Evolutionary conservation across 2,329 filamentous ascomycete species (phyloP).

Genomic region (Macrophomina pseudophaseolina): DNA sequence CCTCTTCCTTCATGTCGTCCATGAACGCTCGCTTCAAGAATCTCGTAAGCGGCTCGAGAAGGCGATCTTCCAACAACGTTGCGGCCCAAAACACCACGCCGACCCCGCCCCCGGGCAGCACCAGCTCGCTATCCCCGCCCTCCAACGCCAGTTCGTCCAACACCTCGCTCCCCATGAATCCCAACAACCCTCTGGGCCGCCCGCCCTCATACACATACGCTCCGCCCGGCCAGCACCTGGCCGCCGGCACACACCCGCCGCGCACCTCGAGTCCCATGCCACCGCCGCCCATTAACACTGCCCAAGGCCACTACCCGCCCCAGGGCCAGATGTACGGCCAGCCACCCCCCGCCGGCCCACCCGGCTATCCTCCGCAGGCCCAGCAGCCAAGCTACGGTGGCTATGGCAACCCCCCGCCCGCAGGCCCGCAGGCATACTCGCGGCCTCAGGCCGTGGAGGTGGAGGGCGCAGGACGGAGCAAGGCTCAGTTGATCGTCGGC

Average conservation of each 20-base stretch:
- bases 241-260: constrained; percentile 33
- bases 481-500: constrained; percentile 96
- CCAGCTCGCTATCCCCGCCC: constrained; percentile 45
- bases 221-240: constrained; percentile 44
- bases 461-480: constrained; percentile 85
- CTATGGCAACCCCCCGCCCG: constrained; percentile 38
- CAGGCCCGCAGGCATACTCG: constrained; percentile 39
- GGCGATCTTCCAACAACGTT: constrained; percentile 67
- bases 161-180: constrained; percentile 57
- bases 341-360: constrained; percentile 39
- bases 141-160: constrained; percentile 45
- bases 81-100: constrained; percentile 44
- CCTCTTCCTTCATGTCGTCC: constrained; percentile 36
- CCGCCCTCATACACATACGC: constrained; percentile 69
- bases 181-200: constrained; percentile 60
- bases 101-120: constrained; percentile 42
- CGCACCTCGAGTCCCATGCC: constrained; percentile 60
- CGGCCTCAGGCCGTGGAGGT: constrained; percentile 65
- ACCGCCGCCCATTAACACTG: constrained; percentile 61
- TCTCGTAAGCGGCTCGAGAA: constrained; percentile 77
- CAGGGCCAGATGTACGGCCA: constrained; percentile 50
- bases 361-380: constrained; percentile 45
- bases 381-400: constrained; percentile 38
- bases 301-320: constrained; percentile 56
- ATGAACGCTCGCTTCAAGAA: constrained; percentile 75